Evolutionary conservation across 176 grass and related monocot genomes (phyloP), one percentile per base, ranked within the genome.

Genomic region (Aegilops speltoides): DNA sequence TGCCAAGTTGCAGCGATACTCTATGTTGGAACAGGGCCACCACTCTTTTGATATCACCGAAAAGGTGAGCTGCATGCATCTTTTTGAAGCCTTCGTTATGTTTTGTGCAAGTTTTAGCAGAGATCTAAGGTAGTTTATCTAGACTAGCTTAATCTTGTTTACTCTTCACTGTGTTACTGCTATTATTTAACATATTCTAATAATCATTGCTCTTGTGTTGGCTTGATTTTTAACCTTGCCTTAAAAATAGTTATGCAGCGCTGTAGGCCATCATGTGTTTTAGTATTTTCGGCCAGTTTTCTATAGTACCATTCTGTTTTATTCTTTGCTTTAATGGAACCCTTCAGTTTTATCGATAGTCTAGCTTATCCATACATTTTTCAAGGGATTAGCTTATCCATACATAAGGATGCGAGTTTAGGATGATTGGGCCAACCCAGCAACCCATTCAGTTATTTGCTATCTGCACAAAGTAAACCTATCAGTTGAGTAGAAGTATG

Each of bases 81-180:
- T 71, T 88, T 29, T 45, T 52, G 28, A 64, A 64, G 15, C 52
- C 26, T 26, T 69, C 20, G 10, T 48, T 84, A 61, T 84, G n/a
- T 78, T 71, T 1, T 46, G 8, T 70, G 1, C 67, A 84, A 84
- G 43, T 64, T 79, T 54, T 17, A 20, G n/a, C 56, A 59, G 67
- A 68, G 10, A 6, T 81, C 19, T 14, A 41, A 79, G 74, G 36
- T 88, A 72, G 38, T 52, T 79, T 37, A 1, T 85, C 33, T 66
- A 32, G 11, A 48, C 38, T 71, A 77, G 65, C 79, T 50, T 70
- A 45, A 66, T 46, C 43, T 46, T 46, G 43, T 46, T 46, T 13
- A 1, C 43, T 76, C 45, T 59, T 59, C 16, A 46, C 0, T 48
- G 16, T 46, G 1, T 31, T 29, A 34, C 28, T 73, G 4, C 6